Percentiles rank a stretch among this genome's conserved stretches.
These are phyloP conservation scores for Xylariaceae sp. DNA, from an alignment of 2,329 filamentous ascomycete species.

Conservation along the genomic window DNA sequence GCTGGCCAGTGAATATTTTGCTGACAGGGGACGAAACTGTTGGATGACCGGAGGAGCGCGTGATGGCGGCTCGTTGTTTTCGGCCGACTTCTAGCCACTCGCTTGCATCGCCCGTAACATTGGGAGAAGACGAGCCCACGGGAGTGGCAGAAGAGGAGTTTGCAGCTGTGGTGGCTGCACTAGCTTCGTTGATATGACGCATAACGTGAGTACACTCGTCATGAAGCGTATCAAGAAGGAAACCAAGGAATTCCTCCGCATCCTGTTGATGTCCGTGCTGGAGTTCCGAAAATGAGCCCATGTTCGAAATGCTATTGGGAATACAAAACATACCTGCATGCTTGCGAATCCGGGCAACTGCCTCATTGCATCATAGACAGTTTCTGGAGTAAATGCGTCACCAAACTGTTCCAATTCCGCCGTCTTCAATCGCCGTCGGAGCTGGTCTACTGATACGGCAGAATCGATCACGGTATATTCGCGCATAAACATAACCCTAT, in stretches of 20 bases:
- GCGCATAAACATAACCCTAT: slow-evolving; percentile 88
- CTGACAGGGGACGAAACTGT: slow-evolving; percentile 76
- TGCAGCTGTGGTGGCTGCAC: slow-evolving; percentile 27
- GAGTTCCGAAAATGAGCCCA: slow-evolving; percentile 6
- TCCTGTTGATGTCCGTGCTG: slow-evolving; percentile 95
- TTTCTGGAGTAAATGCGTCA: slow-evolving; percentile 86
- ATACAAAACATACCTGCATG: slow-evolving; percentile 67
- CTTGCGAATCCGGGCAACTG: slow-evolving; percentile 81
- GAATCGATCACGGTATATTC: slow-evolving; percentile 85
- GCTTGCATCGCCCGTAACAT: slow-evolving; percentile 43
- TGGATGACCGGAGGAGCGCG: slow-evolving; percentile 74
- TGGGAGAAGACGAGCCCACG: slow-evolving; percentile 37
- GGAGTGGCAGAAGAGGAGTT: slow-evolving; percentile 33
- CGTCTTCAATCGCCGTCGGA: slow-evolving; percentile 68
- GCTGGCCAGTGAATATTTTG: slow-evolving; percentile 88
- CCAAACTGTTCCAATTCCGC: slow-evolving; percentile 86
- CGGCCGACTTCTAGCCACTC: slow-evolving; percentile 95
- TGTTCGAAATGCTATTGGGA: background rate
- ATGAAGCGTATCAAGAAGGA: slow-evolving; percentile 85
- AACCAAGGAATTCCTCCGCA: slow-evolving; percentile 93
- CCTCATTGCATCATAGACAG: slow-evolving; percentile 89
- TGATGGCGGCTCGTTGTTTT: slow-evolving; percentile 82
- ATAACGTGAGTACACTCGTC: slow-evolving; percentile 84
- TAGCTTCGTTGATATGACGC: slow-evolving; percentile 41
- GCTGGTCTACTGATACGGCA: slow-evolving; percentile 66